A percentile compares a stretch with the other conserved stretches of the same genome.
These are phyloP conservation scores for Ustilago nuda DNA, from an alignment of 1,284 basidiomycete genomes.

Conservation along the genomic window DNA sequence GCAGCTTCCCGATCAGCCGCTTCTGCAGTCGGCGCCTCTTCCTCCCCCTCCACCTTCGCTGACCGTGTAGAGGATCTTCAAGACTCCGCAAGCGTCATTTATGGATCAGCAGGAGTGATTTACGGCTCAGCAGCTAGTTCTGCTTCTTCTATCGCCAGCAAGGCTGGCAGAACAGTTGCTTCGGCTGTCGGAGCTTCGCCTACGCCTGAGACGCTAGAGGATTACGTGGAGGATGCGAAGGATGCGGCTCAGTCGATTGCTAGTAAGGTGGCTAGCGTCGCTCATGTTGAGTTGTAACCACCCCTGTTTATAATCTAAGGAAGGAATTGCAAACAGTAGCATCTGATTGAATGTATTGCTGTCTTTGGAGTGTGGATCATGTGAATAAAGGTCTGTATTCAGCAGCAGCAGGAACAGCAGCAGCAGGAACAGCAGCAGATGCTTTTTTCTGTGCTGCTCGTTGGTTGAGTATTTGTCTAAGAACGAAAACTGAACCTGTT, in stretches of 20 bases:
- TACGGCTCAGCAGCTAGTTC: background rate
- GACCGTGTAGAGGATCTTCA: background rate
- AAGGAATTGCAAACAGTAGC: background rate
- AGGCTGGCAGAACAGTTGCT: slow-evolving; percentile 16
- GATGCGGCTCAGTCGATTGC: slow-evolving; percentile 6
- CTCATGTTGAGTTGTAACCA: slow-evolving; percentile 28
- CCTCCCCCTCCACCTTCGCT: background rate
- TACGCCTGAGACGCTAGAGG: slow-evolving; percentile 27
- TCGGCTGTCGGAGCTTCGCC: slow-evolving; percentile 25
- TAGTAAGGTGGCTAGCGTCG: slow-evolving; percentile 10
- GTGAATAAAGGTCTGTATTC: background rate
- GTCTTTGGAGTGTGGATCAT: background rate
- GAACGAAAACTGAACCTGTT: slow-evolving; percentile 30
- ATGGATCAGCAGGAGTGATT: background rate
- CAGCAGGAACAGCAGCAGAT: slow-evolving; percentile 1
- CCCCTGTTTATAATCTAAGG: background rate
- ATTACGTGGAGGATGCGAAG: slow-evolving; percentile 31
- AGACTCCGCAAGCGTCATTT: background rate
- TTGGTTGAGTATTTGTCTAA: slow-evolving; percentile 26
- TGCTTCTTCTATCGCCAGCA: slow-evolving; percentile 9
- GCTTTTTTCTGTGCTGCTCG: background rate
- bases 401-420: background rate
- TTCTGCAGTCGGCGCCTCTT: slow-evolving; percentile 2
- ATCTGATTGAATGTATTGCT: slow-evolving; percentile 1
- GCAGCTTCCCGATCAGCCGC: slow-evolving; percentile 10